Evolutionary conservation across 2,329 filamentous ascomycete species (phyloP).

Genomic region (Scorias spongiosa): DNA sequence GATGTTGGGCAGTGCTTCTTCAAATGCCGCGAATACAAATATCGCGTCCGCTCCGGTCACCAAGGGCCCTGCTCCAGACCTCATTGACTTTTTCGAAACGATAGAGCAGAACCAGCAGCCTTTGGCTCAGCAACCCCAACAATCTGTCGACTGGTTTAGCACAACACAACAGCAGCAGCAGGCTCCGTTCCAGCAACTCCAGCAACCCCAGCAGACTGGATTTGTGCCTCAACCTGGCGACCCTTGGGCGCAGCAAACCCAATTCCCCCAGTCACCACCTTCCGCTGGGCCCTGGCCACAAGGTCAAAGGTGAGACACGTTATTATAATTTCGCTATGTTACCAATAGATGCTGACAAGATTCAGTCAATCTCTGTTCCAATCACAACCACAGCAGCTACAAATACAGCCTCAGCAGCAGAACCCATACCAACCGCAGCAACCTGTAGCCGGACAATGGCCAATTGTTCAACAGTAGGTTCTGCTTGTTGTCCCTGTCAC

Average conservation of each 20-base stretch:
- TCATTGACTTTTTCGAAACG: slow-evolving; percentile 90
- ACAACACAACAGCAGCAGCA: slow-evolving; percentile 16
- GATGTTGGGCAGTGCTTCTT: slow-evolving; percentile 21
- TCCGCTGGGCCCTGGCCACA: not conserved
- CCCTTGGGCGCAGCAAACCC: slow-evolving; percentile 15
- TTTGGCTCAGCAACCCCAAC: slow-evolving; percentile 21
- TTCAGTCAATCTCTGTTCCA: not conserved
- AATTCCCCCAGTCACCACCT: not conserved
- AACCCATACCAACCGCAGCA: slow-evolving; percentile 19
- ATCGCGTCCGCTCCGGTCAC: slow-evolving; percentile 10
- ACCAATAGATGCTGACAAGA: no score
- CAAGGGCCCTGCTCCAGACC: slow-evolving; percentile 57
- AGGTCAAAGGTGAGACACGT: not conserved
- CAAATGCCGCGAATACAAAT: slow-evolving; percentile 7
- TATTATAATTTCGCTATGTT: not conserved
- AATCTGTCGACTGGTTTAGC: slow-evolving; percentile 3
- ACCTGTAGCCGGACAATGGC: not conserved
- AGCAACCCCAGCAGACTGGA: slow-evolving; percentile 10
- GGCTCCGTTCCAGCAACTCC: slow-evolving; percentile 9
- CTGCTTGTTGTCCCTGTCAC: not conserved
- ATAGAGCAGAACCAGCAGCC: slow-evolving; percentile 79
- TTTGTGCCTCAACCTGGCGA: slow-evolving; percentile 27
- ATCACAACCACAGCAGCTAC: slow-evolving; percentile 2
- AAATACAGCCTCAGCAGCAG: slow-evolving; percentile 17
- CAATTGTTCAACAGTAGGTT: not conserved